Evolutionary conservation across 2,329 filamentous ascomycete species (phyloP), one percentile per base, ranked within the genome.

Genomic region (Didymella sp.): DNA sequence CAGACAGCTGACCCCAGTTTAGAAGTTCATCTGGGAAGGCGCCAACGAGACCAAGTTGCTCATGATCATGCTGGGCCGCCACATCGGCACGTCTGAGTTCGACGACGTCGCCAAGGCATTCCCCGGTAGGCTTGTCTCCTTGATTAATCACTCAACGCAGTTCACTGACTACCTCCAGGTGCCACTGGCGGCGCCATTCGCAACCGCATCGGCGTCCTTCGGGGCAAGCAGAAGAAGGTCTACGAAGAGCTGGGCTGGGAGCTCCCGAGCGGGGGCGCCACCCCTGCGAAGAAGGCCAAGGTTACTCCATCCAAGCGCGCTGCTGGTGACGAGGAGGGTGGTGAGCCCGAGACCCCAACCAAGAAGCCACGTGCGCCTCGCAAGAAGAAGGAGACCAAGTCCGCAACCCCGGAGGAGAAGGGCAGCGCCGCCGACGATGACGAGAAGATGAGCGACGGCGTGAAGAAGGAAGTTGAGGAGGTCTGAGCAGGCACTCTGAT

Each of bases 41-140:
- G 19, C 58, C 4, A 65, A 67, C 38, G 64, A 65, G 6, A 40
- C 3, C 28, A 67, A 59, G 69, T 53, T 68, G 53, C 42, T 69
- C 56, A 45, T 71, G 52, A 43, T 71, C 8, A 67, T 44, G 3
- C 51, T 58, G 47, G 57, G 59, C 48, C 61, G 62, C 45, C 51
- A 59, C 47, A 30, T 68, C 42, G 45, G 48, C 1, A 37, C 53
- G 4, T 53, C 58, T 2, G 68, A 70, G 37, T 66, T 56, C 42
- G 56, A 63, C 6, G 17, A 56, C 1, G 31, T 70, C n/a, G 22
- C 48, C 19, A 25, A n/a, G 0, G 62, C 45, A 8, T 67, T 71
- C 45, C 46, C 57, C 3, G 67, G 65, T 64, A 33, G 8, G 47
- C 51, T 2, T 13, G 12, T 24, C 9, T 7, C 30, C 11, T 11